phyloP scores from a whole-genome alignment of 331 rosid species.

The Saraca asoca region DNA sequence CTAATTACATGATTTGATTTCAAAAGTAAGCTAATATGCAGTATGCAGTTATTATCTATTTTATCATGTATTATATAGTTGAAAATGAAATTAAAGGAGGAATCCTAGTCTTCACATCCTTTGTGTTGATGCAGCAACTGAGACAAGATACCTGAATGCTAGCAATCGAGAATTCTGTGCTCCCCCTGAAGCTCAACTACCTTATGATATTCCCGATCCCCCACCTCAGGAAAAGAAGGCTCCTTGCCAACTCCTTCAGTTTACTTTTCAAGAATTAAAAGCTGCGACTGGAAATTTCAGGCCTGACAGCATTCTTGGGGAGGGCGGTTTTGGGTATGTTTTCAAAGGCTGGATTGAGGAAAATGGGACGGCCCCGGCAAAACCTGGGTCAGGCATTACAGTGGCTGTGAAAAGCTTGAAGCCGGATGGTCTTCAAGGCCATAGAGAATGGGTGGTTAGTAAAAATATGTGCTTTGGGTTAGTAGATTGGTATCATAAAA shows the following conservation, averaged over 20 bases:
- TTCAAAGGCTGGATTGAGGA: constrained; percentile 96
- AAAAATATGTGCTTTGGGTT: constrained; percentile 64
- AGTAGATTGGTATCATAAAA: constrained; percentile 49
- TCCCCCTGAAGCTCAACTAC: constrained; percentile 65
- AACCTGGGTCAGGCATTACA: constrained; percentile 84
- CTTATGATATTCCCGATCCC: constrained; percentile 67
- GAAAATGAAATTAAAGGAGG: constrained; percentile 25
- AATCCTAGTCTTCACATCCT: constrained; percentile 30
- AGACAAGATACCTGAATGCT: constrained; percentile 82
- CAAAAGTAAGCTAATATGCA: constrained; percentile 26
- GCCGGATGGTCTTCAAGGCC: constrained; percentile 92
- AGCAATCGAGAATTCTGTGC: constrained; percentile 83
- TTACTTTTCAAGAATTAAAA: constrained; percentile 79
- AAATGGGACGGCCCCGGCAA: constrained; percentile 92
- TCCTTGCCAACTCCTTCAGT: constrained; percentile 63
- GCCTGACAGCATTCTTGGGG: constrained; percentile 93
- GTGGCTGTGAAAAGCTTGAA: constrained; percentile 93
- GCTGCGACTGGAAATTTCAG: constrained; percentile 93
- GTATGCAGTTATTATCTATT: constrained; percentile 15
- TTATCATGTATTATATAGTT: constrained; percentile 1
- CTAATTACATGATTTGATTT: constrained; percentile 23
- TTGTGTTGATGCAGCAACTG: constrained; percentile 66
- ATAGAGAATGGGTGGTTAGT: constrained; percentile 99
- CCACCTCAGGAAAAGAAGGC: constrained; percentile 56
- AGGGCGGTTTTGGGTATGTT: constrained; percentile 89